These are phyloP conservation scores for Fraxinus platypoda DNA, from an alignment of 305 asterid genomes.

Conservation along the genomic window DNA sequence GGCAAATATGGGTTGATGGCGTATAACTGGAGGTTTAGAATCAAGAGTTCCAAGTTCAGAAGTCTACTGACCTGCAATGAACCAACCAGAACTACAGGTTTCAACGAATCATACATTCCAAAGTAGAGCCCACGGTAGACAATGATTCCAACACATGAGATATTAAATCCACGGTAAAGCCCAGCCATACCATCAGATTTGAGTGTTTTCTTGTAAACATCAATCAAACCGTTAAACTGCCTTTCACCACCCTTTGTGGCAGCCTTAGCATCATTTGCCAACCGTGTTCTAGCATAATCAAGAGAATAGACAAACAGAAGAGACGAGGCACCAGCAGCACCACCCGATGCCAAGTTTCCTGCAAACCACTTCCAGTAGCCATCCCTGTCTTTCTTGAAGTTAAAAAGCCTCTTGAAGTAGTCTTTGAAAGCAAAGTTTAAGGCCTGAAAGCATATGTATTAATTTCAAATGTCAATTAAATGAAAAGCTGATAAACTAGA, in stretches of 20 bases:
- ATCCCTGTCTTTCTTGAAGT: conserved; percentile 14
- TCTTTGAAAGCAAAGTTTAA: conserved; percentile 21
- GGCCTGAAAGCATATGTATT: neutral
- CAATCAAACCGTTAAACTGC: conserved; percentile 16
- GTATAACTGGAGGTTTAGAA: neutral
- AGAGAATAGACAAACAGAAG: conserved; percentile 10
- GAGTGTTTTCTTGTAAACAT: conserved; percentile 17
- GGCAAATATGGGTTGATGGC: neutral
- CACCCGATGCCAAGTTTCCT: conserved; percentile 3
- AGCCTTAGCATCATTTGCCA: conserved; percentile 19
- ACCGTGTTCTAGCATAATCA: conserved; percentile 11
- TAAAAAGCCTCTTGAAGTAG: conserved; percentile 14
- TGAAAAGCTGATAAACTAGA: neutral
- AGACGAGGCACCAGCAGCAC: conserved; percentile 13
- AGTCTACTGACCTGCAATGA: neutral
- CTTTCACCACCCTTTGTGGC: conserved; percentile 16
- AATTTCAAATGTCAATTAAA: neutral
- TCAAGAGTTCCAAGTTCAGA: neutral
- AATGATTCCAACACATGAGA: conserved; percentile 13
- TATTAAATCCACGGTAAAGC: conserved; percentile 13
- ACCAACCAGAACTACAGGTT: conserved; percentile 16
- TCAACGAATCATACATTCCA: conserved; percentile 19
- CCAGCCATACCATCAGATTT: conserved; percentile 13
- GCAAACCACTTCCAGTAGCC: conserved; percentile 13
- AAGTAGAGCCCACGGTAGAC: conserved; percentile 8